Conservation (phyloP, 2,329 filamentous ascomycete genomes). For the Talaromyces sp. region DNA sequence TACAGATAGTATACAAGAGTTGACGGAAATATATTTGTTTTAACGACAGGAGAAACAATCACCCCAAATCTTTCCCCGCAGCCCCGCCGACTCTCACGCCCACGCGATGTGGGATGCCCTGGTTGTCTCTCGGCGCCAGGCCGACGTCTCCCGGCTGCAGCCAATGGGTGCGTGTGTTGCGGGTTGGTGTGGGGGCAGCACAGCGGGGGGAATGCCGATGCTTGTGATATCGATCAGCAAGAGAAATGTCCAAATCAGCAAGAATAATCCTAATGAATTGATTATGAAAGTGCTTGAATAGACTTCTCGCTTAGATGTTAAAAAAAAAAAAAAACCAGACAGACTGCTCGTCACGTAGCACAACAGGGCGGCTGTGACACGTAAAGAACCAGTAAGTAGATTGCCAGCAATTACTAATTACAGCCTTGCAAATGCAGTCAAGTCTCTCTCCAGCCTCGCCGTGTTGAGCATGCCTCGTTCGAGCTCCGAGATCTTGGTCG, state of each 20-base stretch:
- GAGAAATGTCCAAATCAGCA: background rate
- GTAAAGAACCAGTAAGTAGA: background rate
- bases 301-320: background rate
- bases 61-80: background rate
- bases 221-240: background rate
- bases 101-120: background rate
- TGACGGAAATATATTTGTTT: background rate
- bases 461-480: constrained; percentile 27
- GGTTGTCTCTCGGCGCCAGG: background rate
- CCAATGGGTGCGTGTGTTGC: background rate
- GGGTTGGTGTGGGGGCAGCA: background rate
- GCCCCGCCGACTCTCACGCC: background rate
- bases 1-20: background rate
- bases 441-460: constrained; percentile 25
- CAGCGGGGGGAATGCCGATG: background rate
- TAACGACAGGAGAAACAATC: background rate
- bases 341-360: background rate
- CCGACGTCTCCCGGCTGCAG: background rate
- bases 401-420: background rate
- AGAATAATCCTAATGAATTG: no score
- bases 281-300: background rate
- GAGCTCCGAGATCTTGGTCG: constrained; percentile 21
- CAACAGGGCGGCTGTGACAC: background rate
- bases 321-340: no score
- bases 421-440: constrained; percentile 18